phyloP scores from a whole-genome alignment of 2,329 filamentous ascomycete species.

The Pseudogymnoascus verrucosus region DNA sequence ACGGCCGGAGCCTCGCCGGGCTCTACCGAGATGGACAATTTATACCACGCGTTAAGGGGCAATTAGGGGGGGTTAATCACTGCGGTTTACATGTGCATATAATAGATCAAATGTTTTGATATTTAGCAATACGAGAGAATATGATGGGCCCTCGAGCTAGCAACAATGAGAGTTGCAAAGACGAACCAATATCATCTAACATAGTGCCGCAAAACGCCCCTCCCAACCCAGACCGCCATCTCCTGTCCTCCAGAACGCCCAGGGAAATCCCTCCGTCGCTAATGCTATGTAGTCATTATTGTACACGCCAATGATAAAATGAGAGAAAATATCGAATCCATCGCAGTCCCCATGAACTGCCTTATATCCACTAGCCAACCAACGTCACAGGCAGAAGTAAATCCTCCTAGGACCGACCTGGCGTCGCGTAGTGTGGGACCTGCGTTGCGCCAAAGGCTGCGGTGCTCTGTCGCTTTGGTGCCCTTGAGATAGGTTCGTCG shows the following conservation, averaged over 20 bases:
- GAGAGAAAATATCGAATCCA: neutral
- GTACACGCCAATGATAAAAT: conserved; percentile 6
- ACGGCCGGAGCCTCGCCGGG: neutral
- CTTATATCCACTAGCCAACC: neutral
- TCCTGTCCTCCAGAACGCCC: conserved; percentile 1
- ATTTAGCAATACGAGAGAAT: neutral
- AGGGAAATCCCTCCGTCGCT: neutral
- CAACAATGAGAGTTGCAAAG: neutral
- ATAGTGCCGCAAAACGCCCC: neutral
- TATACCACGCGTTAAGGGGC: neutral
- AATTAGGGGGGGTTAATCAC: neutral
- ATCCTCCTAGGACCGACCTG: neutral
- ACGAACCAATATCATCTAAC: neutral
- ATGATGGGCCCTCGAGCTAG: neutral
- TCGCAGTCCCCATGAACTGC: neutral
- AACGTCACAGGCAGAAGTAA: neutral
- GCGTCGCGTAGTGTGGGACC: neutral
- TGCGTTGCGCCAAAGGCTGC: neutral
- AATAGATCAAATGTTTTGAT: neutral
- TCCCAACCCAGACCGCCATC: neutral
- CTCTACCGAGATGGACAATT: neutral
- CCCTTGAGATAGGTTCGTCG: conserved; percentile 30
- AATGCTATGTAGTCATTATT: conserved; percentile 6
- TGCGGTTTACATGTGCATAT: neutral
- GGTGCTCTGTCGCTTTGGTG: conserved; percentile 25